Percentiles rank a stretch among this genome's conserved stretches.
Evolutionary conservation across 192 early-diverging fungal genomes (phyloP).

Genomic region (Chytriomyces sp.): DNA sequence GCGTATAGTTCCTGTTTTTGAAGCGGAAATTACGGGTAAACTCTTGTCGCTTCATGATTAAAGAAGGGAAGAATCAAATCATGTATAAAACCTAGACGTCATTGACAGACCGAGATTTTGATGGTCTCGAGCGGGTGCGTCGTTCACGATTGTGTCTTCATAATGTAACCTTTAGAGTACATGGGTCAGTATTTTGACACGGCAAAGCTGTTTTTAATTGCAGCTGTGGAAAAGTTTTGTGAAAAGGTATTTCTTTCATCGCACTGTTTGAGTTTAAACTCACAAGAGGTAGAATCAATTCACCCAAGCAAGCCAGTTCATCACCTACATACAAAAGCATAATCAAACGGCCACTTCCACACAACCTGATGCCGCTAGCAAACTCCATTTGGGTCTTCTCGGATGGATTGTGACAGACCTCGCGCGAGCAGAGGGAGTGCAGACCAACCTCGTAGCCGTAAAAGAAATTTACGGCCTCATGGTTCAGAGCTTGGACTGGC

Average conservation of each 20-base stretch:
- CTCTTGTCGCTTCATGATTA: neutral
- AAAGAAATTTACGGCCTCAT: neutral
- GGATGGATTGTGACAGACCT: neutral
- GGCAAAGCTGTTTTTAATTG: neutral
- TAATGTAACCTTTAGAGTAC: neutral
- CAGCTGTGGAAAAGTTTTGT: neutral
- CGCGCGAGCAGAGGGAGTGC: conserved; percentile 1
- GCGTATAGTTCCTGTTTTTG: neutral
- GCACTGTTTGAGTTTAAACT: neutral
- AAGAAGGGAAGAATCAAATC: neutral
- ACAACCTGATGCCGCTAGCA: neutral
- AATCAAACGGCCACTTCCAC: neutral
- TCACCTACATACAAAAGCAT: neutral
- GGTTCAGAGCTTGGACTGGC: neutral
- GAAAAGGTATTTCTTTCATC: too few species aligned
- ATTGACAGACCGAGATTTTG: neutral
- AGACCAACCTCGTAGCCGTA: neutral
- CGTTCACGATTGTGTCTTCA: neutral
- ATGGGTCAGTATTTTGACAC: neutral
- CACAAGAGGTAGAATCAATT: conserved; percentile 13
- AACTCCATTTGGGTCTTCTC: neutral
- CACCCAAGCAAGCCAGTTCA: conserved; percentile 2
- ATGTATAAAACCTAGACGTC: neutral
- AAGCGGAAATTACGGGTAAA: conserved; percentile 15
- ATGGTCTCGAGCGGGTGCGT: neutral